These are phyloP conservation scores for Dactylellina drechsleri DNA, from an alignment of 2,329 filamentous ascomycete genomes.

Conservation along the genomic window DNA sequence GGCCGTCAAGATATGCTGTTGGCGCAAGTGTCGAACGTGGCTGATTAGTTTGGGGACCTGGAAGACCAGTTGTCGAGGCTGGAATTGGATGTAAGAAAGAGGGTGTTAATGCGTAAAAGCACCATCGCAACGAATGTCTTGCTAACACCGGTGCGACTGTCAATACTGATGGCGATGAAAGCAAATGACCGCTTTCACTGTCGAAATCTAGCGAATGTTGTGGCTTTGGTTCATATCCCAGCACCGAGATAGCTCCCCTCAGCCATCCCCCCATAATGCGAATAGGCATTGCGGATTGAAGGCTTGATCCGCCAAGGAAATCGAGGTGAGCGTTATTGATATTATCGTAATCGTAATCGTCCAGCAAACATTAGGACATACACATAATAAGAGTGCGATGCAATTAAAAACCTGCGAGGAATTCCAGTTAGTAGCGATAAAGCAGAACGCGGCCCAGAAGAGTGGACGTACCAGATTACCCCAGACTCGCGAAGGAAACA, in stretches of 20 bases:
- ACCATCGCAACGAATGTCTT: slow-evolving; percentile 27
- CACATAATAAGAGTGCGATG: too few species aligned
- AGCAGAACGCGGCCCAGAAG: too few species aligned
- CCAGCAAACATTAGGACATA: not conserved
- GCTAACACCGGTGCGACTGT: slow-evolving; percentile 20
- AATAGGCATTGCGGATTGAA: slow-evolving; percentile 15
- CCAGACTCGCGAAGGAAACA: too few species aligned
- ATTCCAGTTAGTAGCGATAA: too few species aligned
- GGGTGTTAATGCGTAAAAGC: slow-evolving; percentile 29
- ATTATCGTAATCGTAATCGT: slow-evolving; percentile 3
- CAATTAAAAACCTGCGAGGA: too few species aligned
- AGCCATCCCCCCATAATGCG: slow-evolving; percentile 25
- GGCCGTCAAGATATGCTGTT: slow-evolving; percentile 59
- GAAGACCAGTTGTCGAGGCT: slow-evolving; percentile 12
- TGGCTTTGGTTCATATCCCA: slow-evolving; percentile 2
- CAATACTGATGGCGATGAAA: slow-evolving; percentile 16
- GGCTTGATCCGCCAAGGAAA: too few species aligned
- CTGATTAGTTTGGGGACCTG: slow-evolving; percentile 10
- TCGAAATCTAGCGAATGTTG: not conserved
- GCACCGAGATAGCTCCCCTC: slow-evolving; percentile 2
- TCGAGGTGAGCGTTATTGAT: too few species aligned
- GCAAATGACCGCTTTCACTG: slow-evolving; percentile 8
- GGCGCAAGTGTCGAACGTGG: slow-evolving; percentile 10
- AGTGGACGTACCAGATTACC: too few species aligned
- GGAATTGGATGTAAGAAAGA: slow-evolving; percentile 37